Evolutionary conservation across 805 yeast genomes (phyloP).

Genomic region (Candida schatavii): DNA sequence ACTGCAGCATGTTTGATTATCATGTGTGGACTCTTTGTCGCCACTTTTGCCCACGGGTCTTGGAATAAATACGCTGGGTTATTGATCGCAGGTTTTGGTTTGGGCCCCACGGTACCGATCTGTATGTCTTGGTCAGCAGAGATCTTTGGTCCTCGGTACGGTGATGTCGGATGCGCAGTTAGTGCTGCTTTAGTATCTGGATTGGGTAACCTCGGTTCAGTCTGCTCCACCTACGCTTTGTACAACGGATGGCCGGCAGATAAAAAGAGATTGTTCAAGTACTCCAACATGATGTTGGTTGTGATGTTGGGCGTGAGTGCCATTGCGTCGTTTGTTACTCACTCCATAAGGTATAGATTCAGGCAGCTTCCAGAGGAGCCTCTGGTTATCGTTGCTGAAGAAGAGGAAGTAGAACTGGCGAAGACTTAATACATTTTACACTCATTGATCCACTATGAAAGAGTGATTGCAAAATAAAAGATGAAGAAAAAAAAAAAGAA

Average conservation of each 20-base stretch:
- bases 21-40: conserved; percentile 70
- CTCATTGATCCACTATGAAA: neutral
- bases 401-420: neutral
- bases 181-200: conserved; percentile 83
- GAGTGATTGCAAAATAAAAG: no score
- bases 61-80: conserved; percentile 84
- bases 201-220: conserved; percentile 83
- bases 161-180: conserved; percentile 83
- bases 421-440: neutral
- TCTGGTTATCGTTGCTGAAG: no score
- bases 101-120: conserved; percentile 90
- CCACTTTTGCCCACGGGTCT: conserved; percentile 67
- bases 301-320: conserved; percentile 74
- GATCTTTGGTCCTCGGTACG: conserved; percentile 66
- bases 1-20: conserved; percentile 61
- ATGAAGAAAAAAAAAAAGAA: no score
- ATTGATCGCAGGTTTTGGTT: conserved; percentile 78
- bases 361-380: no score
- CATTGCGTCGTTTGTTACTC: conserved; percentile 37
- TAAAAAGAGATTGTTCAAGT: conserved; percentile 51
- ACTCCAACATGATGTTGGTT: conserved; percentile 84
- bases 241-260: conserved; percentile 89
- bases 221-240: conserved; percentile 80
- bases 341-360: conserved; percentile 29
- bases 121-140: conserved; percentile 82